A percentile compares a stretch with the other conserved stretches of the same genome.
Conservation (phyloP, 73 alveolate species). For the Paramecium tetraurelia region DNA sequence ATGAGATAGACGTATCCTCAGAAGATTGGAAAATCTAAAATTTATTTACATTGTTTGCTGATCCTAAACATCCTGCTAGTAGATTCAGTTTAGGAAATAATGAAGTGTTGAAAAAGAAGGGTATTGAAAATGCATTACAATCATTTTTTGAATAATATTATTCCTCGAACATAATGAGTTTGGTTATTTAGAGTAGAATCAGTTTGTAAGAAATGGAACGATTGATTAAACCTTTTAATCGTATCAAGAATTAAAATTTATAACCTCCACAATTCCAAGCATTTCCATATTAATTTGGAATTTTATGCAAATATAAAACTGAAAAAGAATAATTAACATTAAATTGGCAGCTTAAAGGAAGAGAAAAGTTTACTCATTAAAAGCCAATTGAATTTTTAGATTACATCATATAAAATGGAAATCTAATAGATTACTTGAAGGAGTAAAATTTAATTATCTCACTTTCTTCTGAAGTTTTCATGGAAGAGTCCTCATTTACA, state of each 20-base stretch:
- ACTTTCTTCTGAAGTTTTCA: neutral
- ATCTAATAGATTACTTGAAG: neutral
- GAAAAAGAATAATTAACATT: neutral
- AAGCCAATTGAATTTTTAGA: conserved; percentile 29
- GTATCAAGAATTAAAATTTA: neutral
- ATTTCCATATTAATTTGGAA: neutral
- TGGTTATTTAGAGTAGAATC: neutral
- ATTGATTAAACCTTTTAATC: neutral
- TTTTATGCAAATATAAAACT: neutral
- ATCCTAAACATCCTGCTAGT: conserved; percentile 37
- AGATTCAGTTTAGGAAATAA: conserved; percentile 19
- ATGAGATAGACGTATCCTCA: conserved; percentile 16
- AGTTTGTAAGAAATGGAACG: neutral
- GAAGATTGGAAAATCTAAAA: conserved; percentile 47
- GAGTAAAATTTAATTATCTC: neutral
- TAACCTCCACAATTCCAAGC: neutral
- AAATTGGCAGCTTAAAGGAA: conserved; percentile 7
- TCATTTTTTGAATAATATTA: neutral
- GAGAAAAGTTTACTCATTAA: neutral
- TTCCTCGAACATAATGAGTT: neutral
- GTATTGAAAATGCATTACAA: neutral
- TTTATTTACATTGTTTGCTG: neutral
- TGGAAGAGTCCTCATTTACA: neutral
- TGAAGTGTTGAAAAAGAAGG: neutral
- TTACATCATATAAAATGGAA: neutral